phyloP scores from a whole-genome alignment of 805 yeast genomes.

The Saccharomycopsis microspora region DNA sequence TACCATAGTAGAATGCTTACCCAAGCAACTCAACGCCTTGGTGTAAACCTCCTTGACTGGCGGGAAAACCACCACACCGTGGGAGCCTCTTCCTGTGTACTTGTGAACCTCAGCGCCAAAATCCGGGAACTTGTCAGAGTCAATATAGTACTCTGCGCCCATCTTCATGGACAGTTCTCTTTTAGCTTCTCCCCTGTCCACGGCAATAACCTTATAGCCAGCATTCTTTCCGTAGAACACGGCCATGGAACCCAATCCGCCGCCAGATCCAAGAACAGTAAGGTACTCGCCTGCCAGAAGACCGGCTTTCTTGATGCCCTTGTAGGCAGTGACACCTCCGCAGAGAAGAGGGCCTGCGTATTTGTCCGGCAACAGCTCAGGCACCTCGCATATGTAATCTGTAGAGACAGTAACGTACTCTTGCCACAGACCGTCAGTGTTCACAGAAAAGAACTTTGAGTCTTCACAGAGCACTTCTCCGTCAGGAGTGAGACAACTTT shows the following conservation, averaged over 20 bases:
- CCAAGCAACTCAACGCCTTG: constrained; percentile 16
- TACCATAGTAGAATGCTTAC: constrained; percentile 19
- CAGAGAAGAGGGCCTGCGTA: constrained; percentile 50
- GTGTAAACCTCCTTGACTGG: constrained; percentile 15
- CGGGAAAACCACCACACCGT: constrained; percentile 38
- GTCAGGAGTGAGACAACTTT: constrained; percentile 18
- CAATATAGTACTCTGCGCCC: constrained; percentile 40
- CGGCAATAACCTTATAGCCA: constrained; percentile 62
- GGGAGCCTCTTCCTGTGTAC: constrained; percentile 54
- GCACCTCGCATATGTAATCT: constrained; percentile 45
- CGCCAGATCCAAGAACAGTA: constrained; percentile 69
- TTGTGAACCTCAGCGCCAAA: constrained; percentile 29
- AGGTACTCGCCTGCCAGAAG: constrained; percentile 61
- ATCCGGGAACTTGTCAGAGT: constrained; percentile 41
- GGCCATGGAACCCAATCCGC: constrained; percentile 71
- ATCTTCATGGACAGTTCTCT: constrained; percentile 37
- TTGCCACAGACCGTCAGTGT: constrained; percentile 61
- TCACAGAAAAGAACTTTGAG: constrained; percentile 65
- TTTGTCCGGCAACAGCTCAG: constrained; percentile 25
- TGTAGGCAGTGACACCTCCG: constrained; percentile 60
- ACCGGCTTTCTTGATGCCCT: constrained; percentile 51
- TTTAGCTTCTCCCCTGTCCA: constrained; percentile 57
- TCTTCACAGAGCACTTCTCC: constrained; percentile 40
- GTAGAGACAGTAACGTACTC: constrained; percentile 58
- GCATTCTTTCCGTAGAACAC: constrained; percentile 66